phyloP scores from a whole-genome alignment of 768 basidiomycete species.

The Boletus rubropictus region DNA sequence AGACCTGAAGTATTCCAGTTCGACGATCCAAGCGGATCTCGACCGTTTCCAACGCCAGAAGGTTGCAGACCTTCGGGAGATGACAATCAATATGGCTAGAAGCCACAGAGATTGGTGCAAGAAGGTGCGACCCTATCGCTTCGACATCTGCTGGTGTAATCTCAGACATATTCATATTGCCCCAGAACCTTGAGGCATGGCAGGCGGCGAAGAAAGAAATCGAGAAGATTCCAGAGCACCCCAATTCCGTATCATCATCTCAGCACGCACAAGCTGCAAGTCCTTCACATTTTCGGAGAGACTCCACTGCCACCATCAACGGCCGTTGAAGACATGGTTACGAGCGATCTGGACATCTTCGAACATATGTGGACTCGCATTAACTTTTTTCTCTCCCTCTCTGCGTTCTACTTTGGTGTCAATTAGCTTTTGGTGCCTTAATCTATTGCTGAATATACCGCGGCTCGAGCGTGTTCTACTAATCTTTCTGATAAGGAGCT shows the following conservation, averaged over 20 bases:
- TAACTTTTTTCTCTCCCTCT: conserved; percentile 1
- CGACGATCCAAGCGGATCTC: conserved; percentile 94
- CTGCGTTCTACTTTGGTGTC: conserved; percentile 11
- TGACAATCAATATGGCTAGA: conserved; percentile 85
- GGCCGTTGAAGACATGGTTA: conserved; percentile 39
- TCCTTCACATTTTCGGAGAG: conserved; percentile 45
- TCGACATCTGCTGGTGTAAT: conserved; percentile 5
- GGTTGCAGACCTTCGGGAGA: conserved; percentile 90
- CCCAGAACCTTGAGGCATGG: conserved; percentile 94
- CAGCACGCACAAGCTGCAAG: conserved; percentile 32
- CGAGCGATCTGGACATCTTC: background rate
- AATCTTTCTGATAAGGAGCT: conserved; percentile 9
- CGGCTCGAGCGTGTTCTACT: conserved; percentile 8
- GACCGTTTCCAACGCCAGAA: conserved; percentile 99
- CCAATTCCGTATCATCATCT: conserved; percentile 57
- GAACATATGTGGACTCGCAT: conserved; percentile 11
- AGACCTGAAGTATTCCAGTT: conserved; percentile 93
- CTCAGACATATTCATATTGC: conserved; percentile 14
- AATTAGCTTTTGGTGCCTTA: conserved; percentile 12
- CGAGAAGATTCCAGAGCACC: conserved; percentile 84
- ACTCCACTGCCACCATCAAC: conserved; percentile 68
- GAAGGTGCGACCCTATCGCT: conserved; percentile 50
- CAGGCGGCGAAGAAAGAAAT: conserved; percentile 93
- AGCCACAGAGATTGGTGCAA: conserved; percentile 96
- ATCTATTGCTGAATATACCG: conserved; percentile 22